Conservation (phyloP, 371 early-diverging fungal genomes). For the Mortierella sp. region DNA sequence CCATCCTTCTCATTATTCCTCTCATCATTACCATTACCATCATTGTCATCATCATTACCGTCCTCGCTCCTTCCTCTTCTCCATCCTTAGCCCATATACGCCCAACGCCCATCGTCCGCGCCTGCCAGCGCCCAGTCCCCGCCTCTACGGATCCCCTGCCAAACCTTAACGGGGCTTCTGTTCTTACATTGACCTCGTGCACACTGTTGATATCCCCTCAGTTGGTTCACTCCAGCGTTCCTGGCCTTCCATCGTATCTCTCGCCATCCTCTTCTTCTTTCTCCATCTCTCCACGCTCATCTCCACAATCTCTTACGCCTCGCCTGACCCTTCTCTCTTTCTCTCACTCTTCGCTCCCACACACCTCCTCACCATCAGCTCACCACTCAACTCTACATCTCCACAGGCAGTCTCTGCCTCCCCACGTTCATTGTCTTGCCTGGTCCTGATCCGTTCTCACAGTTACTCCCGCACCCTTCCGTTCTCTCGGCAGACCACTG, state of each 20-base stretch:
- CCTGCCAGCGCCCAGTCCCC: too few species aligned
- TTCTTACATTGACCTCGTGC: too few species aligned
- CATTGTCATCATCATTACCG: too few species aligned
- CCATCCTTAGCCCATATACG: too few species aligned
- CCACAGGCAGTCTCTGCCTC: not conserved
- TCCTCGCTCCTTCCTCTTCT: too few species aligned
- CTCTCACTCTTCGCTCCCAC: not conserved
- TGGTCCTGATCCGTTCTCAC: not conserved
- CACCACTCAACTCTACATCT: not conserved
- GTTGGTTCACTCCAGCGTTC: too few species aligned
- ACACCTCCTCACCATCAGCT: not conserved
- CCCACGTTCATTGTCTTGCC: not conserved
- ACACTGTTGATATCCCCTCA: too few species aligned
- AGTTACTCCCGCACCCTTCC: not conserved
- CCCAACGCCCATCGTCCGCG: too few species aligned
- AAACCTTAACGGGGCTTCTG: too few species aligned
- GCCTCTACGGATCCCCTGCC: too few species aligned
- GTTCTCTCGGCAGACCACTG: not conserved
- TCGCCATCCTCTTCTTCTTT: not conserved
- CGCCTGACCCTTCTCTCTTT: not conserved
- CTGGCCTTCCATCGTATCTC: not conserved
- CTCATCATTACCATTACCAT: too few species aligned
- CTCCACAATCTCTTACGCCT: not conserved
- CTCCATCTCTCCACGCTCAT: not conserved
- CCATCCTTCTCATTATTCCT: too few species aligned